Percentiles rank a stretch among this genome's conserved stretches.
These are phyloP conservation scores for Xylaria hypoxylon DNA, from an alignment of 2,329 filamentous ascomycete genomes.

Conservation along the genomic window DNA sequence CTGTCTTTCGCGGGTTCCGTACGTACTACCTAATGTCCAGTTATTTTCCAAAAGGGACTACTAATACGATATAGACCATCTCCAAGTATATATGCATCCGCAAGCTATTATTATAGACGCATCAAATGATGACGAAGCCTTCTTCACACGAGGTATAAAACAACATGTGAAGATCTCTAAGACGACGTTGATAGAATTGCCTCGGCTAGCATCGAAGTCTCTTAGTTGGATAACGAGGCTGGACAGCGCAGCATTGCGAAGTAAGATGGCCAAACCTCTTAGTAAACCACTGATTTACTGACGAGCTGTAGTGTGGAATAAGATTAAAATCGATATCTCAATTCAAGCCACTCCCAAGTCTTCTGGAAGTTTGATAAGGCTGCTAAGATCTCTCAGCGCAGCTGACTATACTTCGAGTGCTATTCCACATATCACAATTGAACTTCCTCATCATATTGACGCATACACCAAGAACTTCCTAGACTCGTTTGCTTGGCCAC, in stretches of 20 bases:
- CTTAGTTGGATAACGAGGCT: constrained; percentile 83
- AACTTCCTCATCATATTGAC: constrained; percentile 80
- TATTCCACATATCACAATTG: constrained; percentile 82
- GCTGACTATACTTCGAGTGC: constrained; percentile 80
- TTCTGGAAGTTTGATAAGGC: constrained; percentile 78
- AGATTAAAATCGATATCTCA: constrained; percentile 81
- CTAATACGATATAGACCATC: constrained; percentile 63
- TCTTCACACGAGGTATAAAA: constrained; percentile 72
- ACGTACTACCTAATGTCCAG: constrained; percentile 46
- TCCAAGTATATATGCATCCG: constrained; percentile 80
- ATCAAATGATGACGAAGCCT: constrained; percentile 72
- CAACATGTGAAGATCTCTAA: constrained; percentile 63
- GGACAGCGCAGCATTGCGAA: constrained; percentile 75
- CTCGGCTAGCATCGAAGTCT: constrained; percentile 69
- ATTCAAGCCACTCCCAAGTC: constrained; percentile 79
- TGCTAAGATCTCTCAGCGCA: constrained; percentile 78
- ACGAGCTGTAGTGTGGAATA: constrained; percentile 74
- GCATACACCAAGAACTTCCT: constrained; percentile 72
- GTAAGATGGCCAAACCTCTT: constrained; percentile 54
- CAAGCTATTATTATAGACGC: constrained; percentile 81
- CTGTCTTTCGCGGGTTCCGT: constrained; percentile 73
- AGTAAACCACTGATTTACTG: constrained; percentile 40
- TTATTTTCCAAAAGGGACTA: constrained; percentile 16
- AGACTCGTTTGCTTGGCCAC: constrained; percentile 75
- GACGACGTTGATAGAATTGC: constrained; percentile 80